Conservation (phyloP, 345 rosid genomes). For the Adansonia digitata region DNA sequence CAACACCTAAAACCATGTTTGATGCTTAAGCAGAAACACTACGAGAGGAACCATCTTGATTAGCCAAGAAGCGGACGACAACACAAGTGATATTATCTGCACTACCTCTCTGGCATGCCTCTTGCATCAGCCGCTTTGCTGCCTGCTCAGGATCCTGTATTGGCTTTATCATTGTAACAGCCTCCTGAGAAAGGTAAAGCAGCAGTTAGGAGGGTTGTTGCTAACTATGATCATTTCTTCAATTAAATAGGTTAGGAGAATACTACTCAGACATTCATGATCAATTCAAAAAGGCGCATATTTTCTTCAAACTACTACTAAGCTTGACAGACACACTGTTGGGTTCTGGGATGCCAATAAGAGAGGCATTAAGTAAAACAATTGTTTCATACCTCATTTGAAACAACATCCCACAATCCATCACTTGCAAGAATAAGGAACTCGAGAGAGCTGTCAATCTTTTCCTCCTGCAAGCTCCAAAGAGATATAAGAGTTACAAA, state of each 20-base stretch:
- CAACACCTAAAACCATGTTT: not conserved
- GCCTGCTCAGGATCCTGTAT: conserved; percentile 85
- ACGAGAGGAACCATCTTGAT: conserved; percentile 41
- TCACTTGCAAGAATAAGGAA: conserved; percentile 99
- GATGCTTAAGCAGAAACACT: conserved; percentile 20
- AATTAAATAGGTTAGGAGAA: not conserved
- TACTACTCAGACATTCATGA: not conserved
- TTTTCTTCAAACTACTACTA: not conserved
- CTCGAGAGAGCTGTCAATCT: conserved; percentile 88
- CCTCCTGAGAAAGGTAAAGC: not conserved
- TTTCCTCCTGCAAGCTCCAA: conserved; percentile 71
- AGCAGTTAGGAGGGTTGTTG: not conserved
- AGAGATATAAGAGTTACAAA: conserved; percentile 2
- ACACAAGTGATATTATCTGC: conserved; percentile 97
- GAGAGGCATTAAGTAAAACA: not conserved
- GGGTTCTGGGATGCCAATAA: not conserved
- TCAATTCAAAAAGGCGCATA: not conserved
- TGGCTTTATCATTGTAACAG: conserved; percentile 63
- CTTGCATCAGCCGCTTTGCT: conserved; percentile 79
- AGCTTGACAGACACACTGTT: not conserved
- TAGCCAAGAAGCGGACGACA: conserved; percentile 74
- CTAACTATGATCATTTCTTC: not conserved
- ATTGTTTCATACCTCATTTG: conserved; percentile 66
- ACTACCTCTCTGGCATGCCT: conserved; percentile 94
- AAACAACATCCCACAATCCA: conserved; percentile 97